These are phyloP conservation scores for Biscutella auriculata DNA, from an alignment of 441 rosid genomes.

Conservation along the genomic window DNA sequence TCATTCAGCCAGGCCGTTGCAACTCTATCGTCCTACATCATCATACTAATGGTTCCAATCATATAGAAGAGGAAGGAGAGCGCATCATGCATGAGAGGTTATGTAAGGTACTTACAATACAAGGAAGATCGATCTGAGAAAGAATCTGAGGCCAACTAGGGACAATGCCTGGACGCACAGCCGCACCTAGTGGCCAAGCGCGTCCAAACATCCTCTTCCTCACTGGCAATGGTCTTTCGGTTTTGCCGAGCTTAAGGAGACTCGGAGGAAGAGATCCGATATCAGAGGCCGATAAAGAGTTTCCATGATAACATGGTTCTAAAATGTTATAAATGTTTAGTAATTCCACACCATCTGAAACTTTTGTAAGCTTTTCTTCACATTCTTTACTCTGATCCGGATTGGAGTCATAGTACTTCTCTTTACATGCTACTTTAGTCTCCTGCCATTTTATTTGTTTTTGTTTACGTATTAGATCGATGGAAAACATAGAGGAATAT, in stretches of 20 bases:
- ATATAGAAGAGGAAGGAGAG: too few species aligned
- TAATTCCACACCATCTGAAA: not conserved
- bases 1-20: slow-evolving; percentile 65
- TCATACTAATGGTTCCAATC: not conserved
- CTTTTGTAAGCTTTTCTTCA: slow-evolving; percentile 23
- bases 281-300: slow-evolving; percentile 3
- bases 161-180: slow-evolving; percentile 65
- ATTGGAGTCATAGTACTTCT: slow-evolving; percentile 28
- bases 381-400: slow-evolving; percentile 23
- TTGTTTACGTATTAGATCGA: not conserved
- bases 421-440: slow-evolving; percentile 37
- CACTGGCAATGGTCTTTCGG: slow-evolving; percentile 55
- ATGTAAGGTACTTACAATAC: slow-evolving; percentile 40
- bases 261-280: slow-evolving; percentile 52
- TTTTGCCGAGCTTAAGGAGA: slow-evolving; percentile 45
- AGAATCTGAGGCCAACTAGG: slow-evolving; percentile 83
- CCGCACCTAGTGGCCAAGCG: slow-evolving; percentile 75
- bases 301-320: slow-evolving; percentile 64
- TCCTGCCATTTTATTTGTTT: slow-evolving; percentile 28
- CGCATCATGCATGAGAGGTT: too few species aligned
- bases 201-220: slow-evolving; percentile 84
- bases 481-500: not conserved
- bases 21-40: slow-evolving; percentile 51
- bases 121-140: slow-evolving; percentile 25
- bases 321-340: slow-evolving; percentile 64